Evolutionary conservation across 23 red algal species (phyloP).

Genomic region (Gracilariopsis chorda): DNA sequence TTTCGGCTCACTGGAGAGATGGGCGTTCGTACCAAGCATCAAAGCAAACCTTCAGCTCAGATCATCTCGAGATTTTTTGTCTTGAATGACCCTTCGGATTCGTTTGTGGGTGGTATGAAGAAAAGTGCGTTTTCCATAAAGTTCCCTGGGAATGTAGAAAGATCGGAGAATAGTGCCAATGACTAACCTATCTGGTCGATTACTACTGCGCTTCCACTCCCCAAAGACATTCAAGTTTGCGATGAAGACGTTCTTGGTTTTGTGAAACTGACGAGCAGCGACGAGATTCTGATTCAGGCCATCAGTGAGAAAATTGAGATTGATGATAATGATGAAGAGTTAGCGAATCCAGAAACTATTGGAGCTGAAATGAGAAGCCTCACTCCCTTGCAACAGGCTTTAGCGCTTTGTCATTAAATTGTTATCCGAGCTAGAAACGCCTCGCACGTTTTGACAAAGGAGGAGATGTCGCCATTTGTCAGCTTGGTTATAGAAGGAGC

Average conservation of each 20-base stretch:
- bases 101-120: background rate
- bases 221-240: conserved; percentile 69
- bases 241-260: conserved; percentile 85
- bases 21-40: conserved; percentile 81
- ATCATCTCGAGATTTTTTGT: conserved; percentile 57
- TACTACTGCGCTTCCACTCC: conserved; percentile 14
- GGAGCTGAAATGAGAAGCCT: conserved; percentile 27
- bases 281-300: background rate
- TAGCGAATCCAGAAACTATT: background rate
- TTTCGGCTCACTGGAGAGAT: conserved; percentile 56
- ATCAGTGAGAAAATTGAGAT: background rate
- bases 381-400: conserved; percentile 52
- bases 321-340: conserved; percentile 40
- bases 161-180: background rate
- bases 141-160: background rate
- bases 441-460: conserved; percentile 40
- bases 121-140: background rate
- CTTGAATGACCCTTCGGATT: conserved; percentile 1
- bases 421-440: conserved; percentile 39
- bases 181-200: background rate
- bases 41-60: conserved; percentile 69
- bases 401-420: conserved; percentile 31
- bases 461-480: conserved; percentile 58
- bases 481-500: conserved; percentile 21
- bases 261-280: conserved; percentile 38